Evolutionary conservation across 345 rosid genomes (phyloP), one percentile per base, ranked within the genome.

Genomic region (Corchorus capsularis): DNA sequence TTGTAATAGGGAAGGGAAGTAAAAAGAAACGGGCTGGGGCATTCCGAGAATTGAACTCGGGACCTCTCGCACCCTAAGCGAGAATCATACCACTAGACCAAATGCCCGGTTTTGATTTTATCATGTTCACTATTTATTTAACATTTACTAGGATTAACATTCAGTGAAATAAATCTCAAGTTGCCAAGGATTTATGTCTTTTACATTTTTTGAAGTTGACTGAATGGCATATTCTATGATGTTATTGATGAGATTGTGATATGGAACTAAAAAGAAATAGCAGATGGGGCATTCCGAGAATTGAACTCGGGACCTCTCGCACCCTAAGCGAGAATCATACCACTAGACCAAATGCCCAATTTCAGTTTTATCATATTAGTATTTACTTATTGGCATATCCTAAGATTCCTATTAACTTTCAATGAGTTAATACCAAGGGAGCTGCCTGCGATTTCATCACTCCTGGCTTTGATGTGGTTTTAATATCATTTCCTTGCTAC

Each of bases 291-390:
- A 63, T 64, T 64, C 50, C 34, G 27, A 27, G 52, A 41, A 19
- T 39, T 86, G 92, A 86, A 86, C 92, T 90, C 90, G 87, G 88
- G 91, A 86, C 91, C 90, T 89, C 91, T 91, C 85, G 89, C 88
- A 89, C 91, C 91, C 90, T 85, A 93, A 93, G 92, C 96, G 92
- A 91, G 94, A 89, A 91, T 90, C 90, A 87, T 90, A 82, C 90
- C 94, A 90, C 93, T 89, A 88, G 91, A 89, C 94, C 96, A 91
- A 93, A 87, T 82, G 22, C 64, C 64, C 64, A 32, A 32, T 60
- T 27, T 64, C 19, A 32, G 10, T 43, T 16, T 43, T 2, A 65
- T 43, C 5, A 7, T 45, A 34, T 10, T 12, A 19, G 4, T 63
- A 15, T 63, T 14, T 46, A 12, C 6, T 10, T 49, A 1, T 49